These are phyloP conservation scores for Elsinoe perseae DNA, from an alignment of 2,329 filamentous ascomycete species.

Conservation along the genomic window DNA sequence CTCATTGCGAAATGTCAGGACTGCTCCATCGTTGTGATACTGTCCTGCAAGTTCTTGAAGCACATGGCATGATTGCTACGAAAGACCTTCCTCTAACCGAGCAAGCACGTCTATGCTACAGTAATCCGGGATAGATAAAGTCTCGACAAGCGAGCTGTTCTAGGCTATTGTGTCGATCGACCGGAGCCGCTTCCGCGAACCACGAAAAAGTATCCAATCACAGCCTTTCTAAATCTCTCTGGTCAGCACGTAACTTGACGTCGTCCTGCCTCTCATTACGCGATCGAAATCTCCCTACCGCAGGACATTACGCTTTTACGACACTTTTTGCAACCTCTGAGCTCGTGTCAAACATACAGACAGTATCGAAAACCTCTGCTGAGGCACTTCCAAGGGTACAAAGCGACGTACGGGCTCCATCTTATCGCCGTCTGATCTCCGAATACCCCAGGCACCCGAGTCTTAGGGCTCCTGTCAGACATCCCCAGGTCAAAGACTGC, in stretches of 20 bases:
- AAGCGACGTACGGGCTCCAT: neutral
- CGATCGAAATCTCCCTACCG: constrained; percentile 1
- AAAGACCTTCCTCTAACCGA: too few species aligned
- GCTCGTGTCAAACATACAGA: neutral
- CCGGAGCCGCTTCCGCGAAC: constrained; percentile 8
- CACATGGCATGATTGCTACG: too few species aligned
- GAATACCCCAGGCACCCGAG: neutral
- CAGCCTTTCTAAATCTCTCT: neutral
- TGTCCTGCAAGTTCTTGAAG: too few species aligned
- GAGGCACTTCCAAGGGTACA: neutral
- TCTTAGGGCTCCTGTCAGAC: neutral
- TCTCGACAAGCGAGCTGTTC: neutral
- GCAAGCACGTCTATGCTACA: too few species aligned
- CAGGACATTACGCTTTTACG: neutral
- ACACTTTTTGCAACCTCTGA: neutral
- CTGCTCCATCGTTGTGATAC: too few species aligned
- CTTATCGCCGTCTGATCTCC: constrained; percentile 9
- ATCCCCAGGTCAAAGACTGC: neutral
- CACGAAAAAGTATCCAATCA: neutral
- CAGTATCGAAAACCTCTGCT: neutral
- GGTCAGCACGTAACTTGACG: constrained; percentile 8
- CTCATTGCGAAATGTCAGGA: too few species aligned
- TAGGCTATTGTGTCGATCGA: neutral
- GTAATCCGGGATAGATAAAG: neutral
- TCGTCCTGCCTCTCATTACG: constrained; percentile 5